A percentile compares a stretch with the other conserved stretches of the same genome.
These are phyloP conservation scores for Acmispon strigosus DNA, from an alignment of 306 rosid species.

Conservation along the genomic window DNA sequence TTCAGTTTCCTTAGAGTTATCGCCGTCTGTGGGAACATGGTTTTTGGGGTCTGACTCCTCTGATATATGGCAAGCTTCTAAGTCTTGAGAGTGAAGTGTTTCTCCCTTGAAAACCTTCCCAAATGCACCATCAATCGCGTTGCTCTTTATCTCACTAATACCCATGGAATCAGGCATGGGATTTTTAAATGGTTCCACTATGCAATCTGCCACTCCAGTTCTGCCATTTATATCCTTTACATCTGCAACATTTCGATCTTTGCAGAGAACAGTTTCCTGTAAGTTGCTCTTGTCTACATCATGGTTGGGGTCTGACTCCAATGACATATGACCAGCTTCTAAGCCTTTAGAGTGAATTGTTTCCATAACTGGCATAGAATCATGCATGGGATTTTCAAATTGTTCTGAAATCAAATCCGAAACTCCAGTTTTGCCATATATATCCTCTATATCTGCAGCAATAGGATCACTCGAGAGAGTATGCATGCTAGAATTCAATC, in stretches of 20 bases:
- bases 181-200: not conserved
- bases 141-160: not conserved
- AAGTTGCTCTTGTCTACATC: no score
- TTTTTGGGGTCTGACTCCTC: conserved; percentile 1
- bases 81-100: not conserved
- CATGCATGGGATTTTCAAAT: no score
- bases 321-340: no score
- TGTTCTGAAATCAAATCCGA: no score
- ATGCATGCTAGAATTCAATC: not conserved
- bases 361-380: no score
- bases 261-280: no score
- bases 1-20: not conserved
- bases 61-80: conserved; percentile 15
- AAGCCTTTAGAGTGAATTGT: no score
- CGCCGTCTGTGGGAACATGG: not conserved
- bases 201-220: not conserved
- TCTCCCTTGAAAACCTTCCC: no score
- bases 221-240: no score
- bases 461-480: not conserved
- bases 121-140: not conserved
- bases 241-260: no score
- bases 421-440: not conserved
- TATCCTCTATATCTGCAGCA: conserved; percentile 12
- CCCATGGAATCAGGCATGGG: conserved; percentile 2
- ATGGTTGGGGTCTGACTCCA: no score